Evolutionary conservation across 352 stramenopile genomes (phyloP).

Genomic region (Peronospora tabacina): DNA sequence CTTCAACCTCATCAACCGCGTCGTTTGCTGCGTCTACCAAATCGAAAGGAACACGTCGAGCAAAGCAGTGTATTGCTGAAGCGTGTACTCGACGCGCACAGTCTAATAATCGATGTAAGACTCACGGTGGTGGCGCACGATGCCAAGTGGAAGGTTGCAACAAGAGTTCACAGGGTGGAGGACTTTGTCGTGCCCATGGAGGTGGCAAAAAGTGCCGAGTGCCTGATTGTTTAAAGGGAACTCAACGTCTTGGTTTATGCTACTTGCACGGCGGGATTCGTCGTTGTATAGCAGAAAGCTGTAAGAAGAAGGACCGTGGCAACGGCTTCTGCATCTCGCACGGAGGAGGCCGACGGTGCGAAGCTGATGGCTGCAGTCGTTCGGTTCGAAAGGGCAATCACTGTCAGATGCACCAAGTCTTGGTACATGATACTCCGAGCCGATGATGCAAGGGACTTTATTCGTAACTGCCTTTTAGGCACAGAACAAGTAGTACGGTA

Average conservation of each 20-base stretch:
- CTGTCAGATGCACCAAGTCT: conserved; percentile 56
- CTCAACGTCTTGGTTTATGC: conserved; percentile 68
- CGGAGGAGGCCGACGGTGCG: conserved; percentile 63
- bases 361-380: conserved; percentile 43
- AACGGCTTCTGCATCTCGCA: conserved; percentile 81
- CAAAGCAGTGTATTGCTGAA: conserved; percentile 61
- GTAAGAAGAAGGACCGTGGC: conserved; percentile 75
- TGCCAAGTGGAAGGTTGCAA: conserved; percentile 60
- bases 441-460: conserved; percentile 23
- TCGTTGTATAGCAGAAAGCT: conserved; percentile 59
- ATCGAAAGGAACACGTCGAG: conserved; percentile 29
- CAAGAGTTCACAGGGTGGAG: conserved; percentile 74
- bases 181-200: conserved; percentile 35
- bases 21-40: conserved; percentile 24
- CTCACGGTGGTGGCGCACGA: conserved; percentile 62
- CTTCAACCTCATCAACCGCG: conserved; percentile 21
- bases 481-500: no score
- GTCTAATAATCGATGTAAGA: conserved; percentile 80
- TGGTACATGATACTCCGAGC: conserved; percentile 25
- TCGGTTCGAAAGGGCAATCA: conserved; percentile 72
- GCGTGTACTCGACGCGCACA: conserved; percentile 56
- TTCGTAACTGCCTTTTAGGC: conserved; percentile 3
- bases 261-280: conserved; percentile 75
- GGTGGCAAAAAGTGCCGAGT: conserved; percentile 72
- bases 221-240: conserved; percentile 63